These are phyloP conservation scores for Tillandsia fasciculata DNA, from an alignment of 176 grass and related monocot species.

Conservation along the genomic window DNA sequence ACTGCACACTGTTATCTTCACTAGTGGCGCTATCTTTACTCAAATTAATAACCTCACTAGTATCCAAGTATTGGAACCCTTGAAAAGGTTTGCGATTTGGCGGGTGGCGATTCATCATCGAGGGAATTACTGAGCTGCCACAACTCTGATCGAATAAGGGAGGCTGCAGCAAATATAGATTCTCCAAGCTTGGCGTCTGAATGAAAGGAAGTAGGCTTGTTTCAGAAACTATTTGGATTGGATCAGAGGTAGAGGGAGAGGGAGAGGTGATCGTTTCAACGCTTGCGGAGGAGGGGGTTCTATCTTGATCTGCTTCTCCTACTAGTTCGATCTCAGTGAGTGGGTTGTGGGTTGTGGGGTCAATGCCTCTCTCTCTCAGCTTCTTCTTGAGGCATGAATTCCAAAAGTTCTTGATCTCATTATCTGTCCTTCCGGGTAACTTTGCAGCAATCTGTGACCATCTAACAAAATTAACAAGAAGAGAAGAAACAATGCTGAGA, in stretches of 20 bases:
- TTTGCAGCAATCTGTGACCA: constrained; percentile 17
- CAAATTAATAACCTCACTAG: background rate
- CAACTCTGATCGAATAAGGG: background rate
- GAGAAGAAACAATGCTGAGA: background rate
- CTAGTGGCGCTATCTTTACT: background rate
- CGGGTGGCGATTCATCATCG: background rate
- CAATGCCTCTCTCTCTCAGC: constrained; percentile 18
- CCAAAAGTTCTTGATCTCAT: constrained; percentile 24
- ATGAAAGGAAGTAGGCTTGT: background rate
- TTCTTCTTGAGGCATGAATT: constrained; percentile 28
- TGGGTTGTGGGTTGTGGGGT: constrained; percentile 14
- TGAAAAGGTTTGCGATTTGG: background rate
- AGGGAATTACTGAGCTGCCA: background rate
- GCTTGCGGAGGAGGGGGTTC: no score
- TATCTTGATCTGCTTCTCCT: no score
- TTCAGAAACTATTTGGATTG: background rate
- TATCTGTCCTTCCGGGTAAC: constrained; percentile 19
- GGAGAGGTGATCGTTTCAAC: no score
- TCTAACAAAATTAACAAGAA: background rate
- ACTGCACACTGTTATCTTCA: background rate
- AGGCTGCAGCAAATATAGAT: background rate
- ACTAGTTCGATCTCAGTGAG: background rate
- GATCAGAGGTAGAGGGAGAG: no score
- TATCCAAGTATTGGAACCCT: background rate
- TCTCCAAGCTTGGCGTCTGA: background rate